Conservation (phyloP, 495 filamentous ascomycete genomes). For the Trichoderma parareesei region DNA sequence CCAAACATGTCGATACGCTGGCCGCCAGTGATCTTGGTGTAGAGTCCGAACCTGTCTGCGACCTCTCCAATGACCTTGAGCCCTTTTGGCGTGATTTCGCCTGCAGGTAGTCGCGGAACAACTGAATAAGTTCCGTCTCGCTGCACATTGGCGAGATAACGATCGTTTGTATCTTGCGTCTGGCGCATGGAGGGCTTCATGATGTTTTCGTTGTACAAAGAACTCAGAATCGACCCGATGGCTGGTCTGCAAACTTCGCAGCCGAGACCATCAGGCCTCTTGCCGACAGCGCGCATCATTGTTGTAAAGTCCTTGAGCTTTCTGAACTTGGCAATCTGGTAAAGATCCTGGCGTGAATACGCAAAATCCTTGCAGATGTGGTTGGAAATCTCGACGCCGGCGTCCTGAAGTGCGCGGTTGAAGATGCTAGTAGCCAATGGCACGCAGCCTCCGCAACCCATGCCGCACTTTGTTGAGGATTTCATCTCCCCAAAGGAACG, state of each 20-base stretch:
- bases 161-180: slow-evolving; percentile 90
- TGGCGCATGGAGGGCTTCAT: slow-evolving; percentile 69
- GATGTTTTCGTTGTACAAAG: slow-evolving; percentile 78
- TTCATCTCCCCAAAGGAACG: slow-evolving; percentile 84
- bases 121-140: slow-evolving; percentile 91
- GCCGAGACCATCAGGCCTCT: slow-evolving; percentile 64
- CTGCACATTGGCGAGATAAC: slow-evolving; percentile 90
- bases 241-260: slow-evolving; percentile 91
- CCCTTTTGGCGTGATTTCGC: slow-evolving; percentile 88
- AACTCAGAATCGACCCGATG: slow-evolving; percentile 77
- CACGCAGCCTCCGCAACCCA: slow-evolving; percentile 91
- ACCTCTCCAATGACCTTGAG: slow-evolving; percentile 83
- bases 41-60: slow-evolving; percentile 80
- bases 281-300: slow-evolving; percentile 78
- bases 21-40: slow-evolving; percentile 92
- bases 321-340: slow-evolving; percentile 83
- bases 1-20: slow-evolving; percentile 97
- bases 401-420: slow-evolving; percentile 81
- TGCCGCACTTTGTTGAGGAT: slow-evolving; percentile 90
- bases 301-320: slow-evolving; percentile 65
- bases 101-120: slow-evolving; percentile 74
- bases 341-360: slow-evolving; percentile 81
- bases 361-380: slow-evolving; percentile 81
- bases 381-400: slow-evolving; percentile 89
- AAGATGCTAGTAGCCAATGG: slow-evolving; percentile 89